Evolutionary conservation across 2,329 filamentous ascomycete species (phyloP).

Genomic region (Penicillium sp.): DNA sequence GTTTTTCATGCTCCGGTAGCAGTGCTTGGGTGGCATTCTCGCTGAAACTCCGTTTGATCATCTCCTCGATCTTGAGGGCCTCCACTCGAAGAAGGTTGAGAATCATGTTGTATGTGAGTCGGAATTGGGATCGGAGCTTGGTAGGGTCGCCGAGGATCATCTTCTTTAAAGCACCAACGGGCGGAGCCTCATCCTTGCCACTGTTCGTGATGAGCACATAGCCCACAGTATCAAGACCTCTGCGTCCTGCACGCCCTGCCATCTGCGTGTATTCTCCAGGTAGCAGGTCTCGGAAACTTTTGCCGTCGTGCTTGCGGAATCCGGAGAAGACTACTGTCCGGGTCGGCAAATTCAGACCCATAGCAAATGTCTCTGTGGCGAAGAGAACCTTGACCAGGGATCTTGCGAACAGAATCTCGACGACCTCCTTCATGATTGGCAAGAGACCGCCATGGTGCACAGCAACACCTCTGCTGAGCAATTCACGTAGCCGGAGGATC

Average conservation of each 20-base stretch:
- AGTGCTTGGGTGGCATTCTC: conserved; percentile 96
- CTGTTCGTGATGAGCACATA: conserved; percentile 89
- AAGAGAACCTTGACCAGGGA: conserved; percentile 96
- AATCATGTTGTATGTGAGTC: conserved; percentile 99
- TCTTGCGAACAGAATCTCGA: conserved; percentile 94
- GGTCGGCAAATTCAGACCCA: conserved; percentile 95
- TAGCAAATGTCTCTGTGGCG: conserved; percentile 96
- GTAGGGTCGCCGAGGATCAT: conserved; percentile 97
- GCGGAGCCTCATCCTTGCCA: conserved; percentile 83
- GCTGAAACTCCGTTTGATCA: conserved; percentile 99
- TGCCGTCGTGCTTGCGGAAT: conserved; percentile 93
- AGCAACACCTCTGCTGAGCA: conserved; percentile 84
- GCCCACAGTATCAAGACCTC: conserved; percentile 89
- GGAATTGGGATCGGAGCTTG: conserved; percentile 93
- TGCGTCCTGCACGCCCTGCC: conserved; percentile 89
- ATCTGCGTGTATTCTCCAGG: conserved; percentile 99
- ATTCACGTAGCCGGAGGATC: conserved; percentile 81
- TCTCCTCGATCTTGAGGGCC: conserved; percentile 97
- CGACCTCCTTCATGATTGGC: conserved; percentile 96
- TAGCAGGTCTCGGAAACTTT: conserved; percentile 84
- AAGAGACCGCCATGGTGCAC: conserved; percentile 94
- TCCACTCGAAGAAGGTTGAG: conserved; percentile 92
- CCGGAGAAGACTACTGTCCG: conserved; percentile 97
- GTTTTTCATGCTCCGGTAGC: conserved; percentile 92
- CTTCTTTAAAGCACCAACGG: conserved; percentile 76